These are phyloP conservation scores for Colletotrichum agaves DNA, from an alignment of 2,329 filamentous ascomycete genomes.

Conservation along the genomic window DNA sequence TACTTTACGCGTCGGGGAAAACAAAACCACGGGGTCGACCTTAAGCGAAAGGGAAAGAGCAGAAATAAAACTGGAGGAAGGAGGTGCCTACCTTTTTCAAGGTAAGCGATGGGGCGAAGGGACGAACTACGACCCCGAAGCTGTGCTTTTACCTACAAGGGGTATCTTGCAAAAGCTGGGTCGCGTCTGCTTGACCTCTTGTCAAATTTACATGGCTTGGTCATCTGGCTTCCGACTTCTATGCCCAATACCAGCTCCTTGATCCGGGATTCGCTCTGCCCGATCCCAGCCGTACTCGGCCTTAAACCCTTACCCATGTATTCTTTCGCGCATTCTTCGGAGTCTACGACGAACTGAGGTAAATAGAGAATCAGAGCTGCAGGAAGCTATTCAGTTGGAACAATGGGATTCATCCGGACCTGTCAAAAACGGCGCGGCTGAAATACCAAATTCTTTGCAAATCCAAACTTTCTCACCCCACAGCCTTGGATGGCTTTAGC, in stretches of 20 bases:
- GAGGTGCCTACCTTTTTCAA: conserved; percentile 14
- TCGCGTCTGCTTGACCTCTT: too few species aligned
- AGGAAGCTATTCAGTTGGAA: not conserved
- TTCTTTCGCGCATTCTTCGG: not conserved
- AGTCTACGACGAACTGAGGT: not conserved
- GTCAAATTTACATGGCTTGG: too few species aligned
- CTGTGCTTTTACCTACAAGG: not conserved
- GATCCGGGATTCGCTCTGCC: not conserved
- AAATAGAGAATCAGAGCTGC: not conserved
- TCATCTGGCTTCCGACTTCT: not conserved
- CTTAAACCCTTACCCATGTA: not conserved
- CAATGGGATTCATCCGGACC: too few species aligned
- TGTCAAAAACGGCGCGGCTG: not conserved
- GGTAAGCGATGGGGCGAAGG: not conserved
- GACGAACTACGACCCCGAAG: not conserved
- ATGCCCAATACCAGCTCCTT: not conserved
- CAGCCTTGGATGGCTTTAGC: too few species aligned
- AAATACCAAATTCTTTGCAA: not conserved
- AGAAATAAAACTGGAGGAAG: not conserved
- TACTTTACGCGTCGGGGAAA: not conserved
- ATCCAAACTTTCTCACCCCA: not conserved
- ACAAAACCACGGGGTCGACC: not conserved
- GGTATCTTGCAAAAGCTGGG: too few species aligned
- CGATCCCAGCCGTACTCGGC: not conserved
- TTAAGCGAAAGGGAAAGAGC: not conserved